phyloP scores from a whole-genome alignment of 2,329 filamentous ascomycete species.

The Stagonosporopsis tanaceti region DNA sequence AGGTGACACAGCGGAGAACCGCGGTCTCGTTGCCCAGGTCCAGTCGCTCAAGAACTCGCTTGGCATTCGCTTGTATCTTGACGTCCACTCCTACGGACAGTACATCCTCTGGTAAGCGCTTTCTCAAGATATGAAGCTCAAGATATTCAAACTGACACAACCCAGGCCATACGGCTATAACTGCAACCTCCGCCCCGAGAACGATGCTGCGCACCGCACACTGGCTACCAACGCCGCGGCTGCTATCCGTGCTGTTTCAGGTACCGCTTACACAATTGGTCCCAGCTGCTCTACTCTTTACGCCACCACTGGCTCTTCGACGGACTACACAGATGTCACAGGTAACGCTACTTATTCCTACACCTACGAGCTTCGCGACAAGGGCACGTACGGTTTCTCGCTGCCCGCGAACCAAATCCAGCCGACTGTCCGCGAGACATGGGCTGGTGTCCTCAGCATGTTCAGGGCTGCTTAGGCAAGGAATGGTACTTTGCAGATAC shows the following conservation, averaged over 20 bases:
- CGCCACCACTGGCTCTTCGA: constrained; percentile 57
- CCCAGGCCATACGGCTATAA: constrained; percentile 65
- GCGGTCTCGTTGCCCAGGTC: constrained; percentile 54
- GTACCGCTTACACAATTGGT: constrained; percentile 54
- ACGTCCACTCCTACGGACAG: constrained; percentile 59
- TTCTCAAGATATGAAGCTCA: too few species aligned
- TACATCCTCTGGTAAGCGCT: constrained; percentile 37
- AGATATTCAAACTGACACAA: constrained; percentile 37
- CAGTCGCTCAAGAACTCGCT: constrained; percentile 51
- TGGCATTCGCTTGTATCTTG: constrained; percentile 68
- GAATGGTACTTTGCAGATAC: not conserved
- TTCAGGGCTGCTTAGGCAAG: constrained; percentile 31
- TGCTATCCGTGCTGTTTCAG: constrained; percentile 64
- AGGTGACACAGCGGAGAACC: constrained; percentile 46
- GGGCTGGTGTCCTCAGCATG: constrained; percentile 50
- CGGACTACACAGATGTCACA: constrained; percentile 55
- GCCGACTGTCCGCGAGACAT: constrained; percentile 58
- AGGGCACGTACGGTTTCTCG: constrained; percentile 57
- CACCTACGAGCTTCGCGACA: constrained; percentile 60
- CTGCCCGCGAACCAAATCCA: constrained; percentile 59
- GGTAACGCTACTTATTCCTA: constrained; percentile 55
- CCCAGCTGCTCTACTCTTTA: constrained; percentile 68
- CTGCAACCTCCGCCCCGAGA: constrained; percentile 57
- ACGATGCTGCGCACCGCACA: constrained; percentile 58
- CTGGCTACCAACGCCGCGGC: constrained; percentile 59